Base-by-base conservation (phyloP, 2,329 filamentous ascomycete species). In the Pyrenophora tritici-repentis region DNA sequence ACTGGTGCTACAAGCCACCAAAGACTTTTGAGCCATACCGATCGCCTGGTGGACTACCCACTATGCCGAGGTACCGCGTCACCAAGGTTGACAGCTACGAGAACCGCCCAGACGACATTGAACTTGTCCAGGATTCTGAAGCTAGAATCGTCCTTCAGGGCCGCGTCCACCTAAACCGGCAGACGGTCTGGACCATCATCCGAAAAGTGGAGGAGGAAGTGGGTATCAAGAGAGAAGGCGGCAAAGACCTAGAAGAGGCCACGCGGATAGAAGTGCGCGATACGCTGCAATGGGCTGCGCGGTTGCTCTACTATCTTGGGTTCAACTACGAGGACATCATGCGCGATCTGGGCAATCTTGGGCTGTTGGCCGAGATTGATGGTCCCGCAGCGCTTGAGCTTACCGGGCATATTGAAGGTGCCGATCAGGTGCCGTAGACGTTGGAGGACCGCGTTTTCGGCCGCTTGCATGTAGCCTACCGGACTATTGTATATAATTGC, bases 1-100 rank as follows among this genome's bases (percentile, higher is more conserved):
- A 66, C 31, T 85, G 81, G 76, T 73, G 71, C 56, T 63, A 71
- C 42, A 51, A 43, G 9, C 42, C 59, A 2, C 56, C 61, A 12
- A 57, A 55, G 16, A 37, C 37, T 6, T 67, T 66, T 16, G 53
- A 58, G 37, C 48, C 68, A 26, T 71, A 66, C 43, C 55, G 60
- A 41, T 63, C 69, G 4, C 66, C 70, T 29, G 71, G 70, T 40
- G 71, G 71, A 34, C 37, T 73, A 26, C 62, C 63, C n/a, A 62
- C 42, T 1, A 71, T 73, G 68, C 57, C 70, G 26, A 60, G 45
- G 33, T 64, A 61, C 47, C 63, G 58, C 24, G 40, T 62, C n/a
- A 58, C 53, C 22, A 68, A 55, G 47, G 55, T 58, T 1, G 55
- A 63, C 18, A 61, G 70, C 46, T 59, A 60, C 40, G 58, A 64